These are phyloP conservation scores for Mortierella alpina DNA, from an alignment of 192 early-diverging fungal genomes.

Conservation along the genomic window DNA sequence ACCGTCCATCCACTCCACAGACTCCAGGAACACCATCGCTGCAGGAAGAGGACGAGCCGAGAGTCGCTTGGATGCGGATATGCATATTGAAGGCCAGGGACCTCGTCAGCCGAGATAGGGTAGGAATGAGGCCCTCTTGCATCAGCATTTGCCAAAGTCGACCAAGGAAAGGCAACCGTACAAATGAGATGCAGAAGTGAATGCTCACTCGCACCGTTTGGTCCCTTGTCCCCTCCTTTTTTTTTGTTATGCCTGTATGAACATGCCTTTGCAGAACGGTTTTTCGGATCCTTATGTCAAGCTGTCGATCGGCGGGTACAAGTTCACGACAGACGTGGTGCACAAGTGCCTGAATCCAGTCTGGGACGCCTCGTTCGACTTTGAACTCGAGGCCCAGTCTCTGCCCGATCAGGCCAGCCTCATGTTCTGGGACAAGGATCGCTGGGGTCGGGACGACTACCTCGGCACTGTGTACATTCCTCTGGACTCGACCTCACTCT, in stretches of 20 bases:
- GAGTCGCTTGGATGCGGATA: conserved; percentile 25
- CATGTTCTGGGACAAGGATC: conserved; percentile 79
- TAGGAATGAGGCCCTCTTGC: conserved; percentile 2
- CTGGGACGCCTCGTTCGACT: conserved; percentile 73
- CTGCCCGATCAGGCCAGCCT: conserved; percentile 56
- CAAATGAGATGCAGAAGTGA: not conserved
- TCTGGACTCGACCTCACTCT: conserved; percentile 60
- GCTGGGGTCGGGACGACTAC: conserved; percentile 67
- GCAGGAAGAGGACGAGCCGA: conserved; percentile 24
- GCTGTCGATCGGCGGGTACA: conserved; percentile 39
- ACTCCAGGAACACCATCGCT: not conserved
- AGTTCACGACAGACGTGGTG: conserved; percentile 66
- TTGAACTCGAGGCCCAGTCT: conserved; percentile 56
- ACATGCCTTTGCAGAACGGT: conserved; percentile 22
- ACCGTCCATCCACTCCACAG: conserved; percentile 6
- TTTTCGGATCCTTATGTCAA: conserved; percentile 50
- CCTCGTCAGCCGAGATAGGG: conserved; percentile 46
- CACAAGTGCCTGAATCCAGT: conserved; percentile 72
- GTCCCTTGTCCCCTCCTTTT: not conserved
- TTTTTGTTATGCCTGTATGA: not conserved
- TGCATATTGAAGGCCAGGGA: conserved; percentile 29
- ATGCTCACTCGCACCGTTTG: not conserved
- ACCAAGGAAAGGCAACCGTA: not conserved
- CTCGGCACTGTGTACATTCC: conserved; percentile 74
- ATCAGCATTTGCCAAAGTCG: not conserved